These are phyloP conservation scores for Pseudogymnoascus sp. DNA, from an alignment of 2,329 filamentous ascomycete species.

Conservation along the genomic window DNA sequence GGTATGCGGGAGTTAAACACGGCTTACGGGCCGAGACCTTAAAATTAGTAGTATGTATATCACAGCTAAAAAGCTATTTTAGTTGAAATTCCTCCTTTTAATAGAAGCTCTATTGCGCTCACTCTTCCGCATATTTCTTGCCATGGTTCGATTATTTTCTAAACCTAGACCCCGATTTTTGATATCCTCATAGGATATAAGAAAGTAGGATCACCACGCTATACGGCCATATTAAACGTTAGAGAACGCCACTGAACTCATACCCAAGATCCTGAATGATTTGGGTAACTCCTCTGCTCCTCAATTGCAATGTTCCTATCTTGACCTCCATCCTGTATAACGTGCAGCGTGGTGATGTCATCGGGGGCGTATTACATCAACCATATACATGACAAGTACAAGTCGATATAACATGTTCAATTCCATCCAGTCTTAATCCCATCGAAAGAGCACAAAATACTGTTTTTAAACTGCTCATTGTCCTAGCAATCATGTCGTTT, in stretches of 20 bases:
- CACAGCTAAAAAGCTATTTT: conserved; percentile 5
- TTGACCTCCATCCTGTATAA: not conserved
- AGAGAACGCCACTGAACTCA: not conserved
- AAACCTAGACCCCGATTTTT: not conserved
- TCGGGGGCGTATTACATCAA: conserved; percentile 2
- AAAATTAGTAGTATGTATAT: not conserved
- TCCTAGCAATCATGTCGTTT: conserved; percentile 5
- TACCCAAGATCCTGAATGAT: not conserved
- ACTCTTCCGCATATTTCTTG: not conserved
- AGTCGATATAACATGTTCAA: conserved; percentile 1
- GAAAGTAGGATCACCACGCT: not conserved
- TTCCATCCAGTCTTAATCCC: not conserved
- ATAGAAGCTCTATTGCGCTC: not conserved
- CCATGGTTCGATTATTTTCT: not conserved
- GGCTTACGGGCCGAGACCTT: not conserved
- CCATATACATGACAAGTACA: not conserved
- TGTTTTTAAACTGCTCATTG: not conserved
- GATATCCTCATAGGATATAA: not conserved
- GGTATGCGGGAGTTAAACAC: not conserved
- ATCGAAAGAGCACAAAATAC: not conserved
- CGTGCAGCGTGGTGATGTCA: not conserved
- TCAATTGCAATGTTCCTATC: not conserved
- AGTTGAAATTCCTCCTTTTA: not conserved
- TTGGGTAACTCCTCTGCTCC: not conserved
- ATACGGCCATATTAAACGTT: not conserved